Conservation (phyloP, 2,329 filamentous ascomycete species). For the Fusarium lateritium region DNA sequence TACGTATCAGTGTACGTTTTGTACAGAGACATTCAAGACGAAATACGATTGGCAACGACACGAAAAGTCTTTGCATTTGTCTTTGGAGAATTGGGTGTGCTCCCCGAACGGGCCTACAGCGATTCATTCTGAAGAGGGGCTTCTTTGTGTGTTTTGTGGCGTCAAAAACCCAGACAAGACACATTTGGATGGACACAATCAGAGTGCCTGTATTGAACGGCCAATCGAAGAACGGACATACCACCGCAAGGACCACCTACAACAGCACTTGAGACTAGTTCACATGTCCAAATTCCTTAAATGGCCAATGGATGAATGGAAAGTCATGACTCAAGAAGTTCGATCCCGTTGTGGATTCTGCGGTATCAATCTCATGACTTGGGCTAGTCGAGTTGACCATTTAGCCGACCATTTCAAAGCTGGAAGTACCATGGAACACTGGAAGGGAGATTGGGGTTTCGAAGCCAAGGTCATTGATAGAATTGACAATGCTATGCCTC, state of each 20-base stretch:
- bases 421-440: constrained; percentile 59
- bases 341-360: constrained; percentile 60
- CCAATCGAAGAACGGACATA: constrained; percentile 60
- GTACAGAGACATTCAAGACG: constrained; percentile 61
- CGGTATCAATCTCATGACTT: constrained; percentile 54
- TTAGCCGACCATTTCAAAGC: constrained; percentile 60
- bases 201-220: constrained; percentile 58
- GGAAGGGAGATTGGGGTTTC: constrained; percentile 62
- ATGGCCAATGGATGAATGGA: constrained; percentile 54
- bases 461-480: constrained; percentile 55
- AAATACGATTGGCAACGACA: constrained; percentile 66
- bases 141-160: constrained; percentile 56
- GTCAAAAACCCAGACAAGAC: constrained; percentile 51
- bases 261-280: constrained; percentile 59
- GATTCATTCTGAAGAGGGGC: constrained; percentile 55
- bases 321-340: constrained; percentile 55
- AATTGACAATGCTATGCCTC: constrained; percentile 61
- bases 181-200: constrained; percentile 57
- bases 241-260: constrained; percentile 60
- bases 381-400: constrained; percentile 56
- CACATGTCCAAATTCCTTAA: constrained; percentile 58
- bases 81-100: constrained; percentile 63
- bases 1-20: constrained; percentile 62
- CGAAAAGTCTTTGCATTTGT: constrained; percentile 63
- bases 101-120: constrained; percentile 52